A percentile compares a stretch with the other conserved stretches of the same genome.
phyloP scores from a whole-genome alignment of 2,329 filamentous ascomycete species.

The Chalara sp. region DNA sequence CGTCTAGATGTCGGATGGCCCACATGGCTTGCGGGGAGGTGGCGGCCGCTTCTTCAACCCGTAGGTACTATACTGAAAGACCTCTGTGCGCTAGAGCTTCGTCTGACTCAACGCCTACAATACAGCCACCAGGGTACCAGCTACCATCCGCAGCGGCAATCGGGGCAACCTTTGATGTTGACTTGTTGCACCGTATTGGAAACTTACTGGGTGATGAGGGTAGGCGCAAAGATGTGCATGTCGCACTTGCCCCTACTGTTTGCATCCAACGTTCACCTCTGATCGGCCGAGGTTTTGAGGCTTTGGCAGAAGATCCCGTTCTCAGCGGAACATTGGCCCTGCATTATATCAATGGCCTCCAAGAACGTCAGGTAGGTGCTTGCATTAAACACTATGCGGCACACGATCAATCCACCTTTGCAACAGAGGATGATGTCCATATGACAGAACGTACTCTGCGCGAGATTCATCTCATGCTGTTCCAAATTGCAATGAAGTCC shows the following conservation, averaged over 20 bases:
- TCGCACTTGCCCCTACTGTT: background rate
- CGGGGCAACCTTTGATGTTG: background rate
- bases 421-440: background rate
- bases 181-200: background rate
- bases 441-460: background rate
- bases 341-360: background rate
- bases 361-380: background rate
- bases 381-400: background rate
- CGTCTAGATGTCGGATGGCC: background rate
- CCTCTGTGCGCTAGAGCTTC: too few relatives aligned
- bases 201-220: background rate
- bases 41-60: background rate
- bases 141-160: background rate
- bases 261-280: background rate
- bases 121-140: background rate
- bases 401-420: background rate
- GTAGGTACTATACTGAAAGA: slow-evolving; percentile 34
- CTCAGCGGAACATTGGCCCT: background rate
- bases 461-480: background rate
- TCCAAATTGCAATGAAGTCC: background rate
- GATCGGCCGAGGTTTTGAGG: background rate
- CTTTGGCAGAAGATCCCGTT: background rate
- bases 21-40: background rate
- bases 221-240: background rate
- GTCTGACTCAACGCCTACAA: too few relatives aligned